phyloP scores from a whole-genome alignment of 78 protist species.

The Anaeramoeba flamelloides region DNA sequence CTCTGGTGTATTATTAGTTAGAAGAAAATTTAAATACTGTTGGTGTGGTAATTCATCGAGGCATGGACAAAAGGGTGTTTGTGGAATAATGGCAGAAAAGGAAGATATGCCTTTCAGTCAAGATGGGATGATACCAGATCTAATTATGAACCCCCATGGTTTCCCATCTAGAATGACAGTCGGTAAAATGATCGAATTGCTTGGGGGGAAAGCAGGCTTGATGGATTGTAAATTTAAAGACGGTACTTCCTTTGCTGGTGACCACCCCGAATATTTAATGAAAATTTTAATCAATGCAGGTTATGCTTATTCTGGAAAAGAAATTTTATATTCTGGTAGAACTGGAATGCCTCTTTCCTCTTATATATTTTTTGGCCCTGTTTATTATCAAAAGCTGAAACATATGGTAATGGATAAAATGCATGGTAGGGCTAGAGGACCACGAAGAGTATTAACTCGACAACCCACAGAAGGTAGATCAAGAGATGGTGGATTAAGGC shows the following conservation, averaged over 20 bases:
- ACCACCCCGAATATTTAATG: neutral
- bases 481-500: conserved; percentile 95
- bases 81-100: conserved; percentile 81
- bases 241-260: conserved; percentile 22
- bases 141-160: conserved; percentile 99
- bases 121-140: conserved; percentile 91
- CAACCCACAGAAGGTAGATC: conserved; percentile 98
- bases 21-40: neutral
- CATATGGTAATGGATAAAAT: conserved; percentile 98
- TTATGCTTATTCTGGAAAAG: conserved; percentile 7
- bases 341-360: conserved; percentile 31
- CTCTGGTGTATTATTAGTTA: neutral
- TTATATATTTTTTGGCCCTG: conserved; percentile 95
- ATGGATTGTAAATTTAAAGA: conserved; percentile 34
- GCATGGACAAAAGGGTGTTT: conserved; percentile 99
- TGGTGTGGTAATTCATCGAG: conserved; percentile 39
- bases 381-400: conserved; percentile 96
- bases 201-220: conserved; percentile 83
- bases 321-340: conserved; percentile 10
- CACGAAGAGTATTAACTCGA: conserved; percentile 84
- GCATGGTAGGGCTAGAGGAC: conserved; percentile 51
- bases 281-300: neutral
- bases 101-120: conserved; percentile 94
- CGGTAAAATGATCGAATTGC: conserved; percentile 92
- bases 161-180: conserved; percentile 92